A percentile compares a stretch with the other conserved stretches of the same genome.
phyloP scores from a whole-genome alignment of 2,329 filamentous ascomycete species.

The Fusarium sambucinum region DNA sequence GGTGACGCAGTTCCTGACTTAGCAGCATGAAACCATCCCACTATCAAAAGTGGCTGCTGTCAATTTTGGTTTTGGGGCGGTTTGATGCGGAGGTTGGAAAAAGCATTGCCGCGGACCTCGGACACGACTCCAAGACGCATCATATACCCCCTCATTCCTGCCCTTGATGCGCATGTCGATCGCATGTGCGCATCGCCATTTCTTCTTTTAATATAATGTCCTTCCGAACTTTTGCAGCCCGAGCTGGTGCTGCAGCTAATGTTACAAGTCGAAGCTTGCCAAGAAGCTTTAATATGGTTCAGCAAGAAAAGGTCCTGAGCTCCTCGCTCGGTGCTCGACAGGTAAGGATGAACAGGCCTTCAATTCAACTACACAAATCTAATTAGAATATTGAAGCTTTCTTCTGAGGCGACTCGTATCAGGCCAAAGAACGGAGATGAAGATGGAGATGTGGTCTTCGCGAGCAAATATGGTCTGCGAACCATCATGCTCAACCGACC shows the following conservation, averaged over 20 bases:
- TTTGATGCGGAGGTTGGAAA: slow-evolving; percentile 48
- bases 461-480: slow-evolving; percentile 87
- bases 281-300: slow-evolving; percentile 74
- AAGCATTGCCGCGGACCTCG: slow-evolving; percentile 50
- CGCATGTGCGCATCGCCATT: slow-evolving; percentile 54
- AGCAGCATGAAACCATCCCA: slow-evolving; percentile 5
- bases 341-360: slow-evolving; percentile 39
- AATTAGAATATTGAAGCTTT: slow-evolving; percentile 49
- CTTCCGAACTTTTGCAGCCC: slow-evolving; percentile 64
- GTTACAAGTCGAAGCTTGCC: slow-evolving; percentile 58
- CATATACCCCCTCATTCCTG: slow-evolving; percentile 37
- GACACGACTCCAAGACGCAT: slow-evolving; percentile 35
- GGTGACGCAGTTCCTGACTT: slow-evolving; percentile 34
- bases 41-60: slow-evolving; percentile 38
- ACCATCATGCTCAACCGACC: slow-evolving; percentile 95
- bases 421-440: slow-evolving; percentile 76
- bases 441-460: slow-evolving; percentile 92
- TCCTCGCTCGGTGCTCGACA: slow-evolving; percentile 62
- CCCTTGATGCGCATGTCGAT: slow-evolving; percentile 53
- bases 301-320: slow-evolving; percentile 79
- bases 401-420: slow-evolving; percentile 54
- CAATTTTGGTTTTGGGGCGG: slow-evolving; percentile 45
- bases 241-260: slow-evolving; percentile 66
- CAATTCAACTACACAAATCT: not conserved
- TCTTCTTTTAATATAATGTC: slow-evolving; percentile 64